Base-by-base conservation (phyloP, 148 eudicot genomes). In the Vaccinium corymbosum region DNA sequence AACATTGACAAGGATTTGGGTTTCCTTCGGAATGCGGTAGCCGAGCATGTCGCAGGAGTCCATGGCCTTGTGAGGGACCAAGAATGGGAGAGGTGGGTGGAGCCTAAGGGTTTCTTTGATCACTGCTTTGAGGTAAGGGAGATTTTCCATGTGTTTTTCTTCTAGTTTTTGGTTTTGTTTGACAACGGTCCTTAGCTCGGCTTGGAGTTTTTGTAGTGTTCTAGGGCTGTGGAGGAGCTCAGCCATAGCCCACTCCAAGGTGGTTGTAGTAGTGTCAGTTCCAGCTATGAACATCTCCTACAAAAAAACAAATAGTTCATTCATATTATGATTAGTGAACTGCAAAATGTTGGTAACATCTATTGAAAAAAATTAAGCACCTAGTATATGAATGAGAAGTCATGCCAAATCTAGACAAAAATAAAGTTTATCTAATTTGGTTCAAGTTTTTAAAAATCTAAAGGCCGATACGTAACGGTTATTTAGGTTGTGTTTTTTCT, bases 11-110 rank as follows among this genome's bases (percentile, higher is more conserved):
- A 94, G 86, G 20, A 94, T 73, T 86, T 92, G 95, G 19, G 97
- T 88, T 64, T 85, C 89, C 76, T 87, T 92, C 0, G 93, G 94
- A 17, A 93, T 89, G 75, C 80, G 76, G 72, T 88, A 90, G 20
- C 93, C 94, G 29, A 86, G 78, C 66, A 91, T 70, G 17, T 83
- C 85, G 79, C 91, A 91, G 0, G 89, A 83, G 12, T 80, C 78
- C 84, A 88, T 88, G 25, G 94, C 92, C 88, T 76, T 91, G 81
- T 88, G 93, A 22, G 95, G 95, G 10, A 93, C 86, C 75, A 91
- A 79, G 82, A 90, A 88, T 0, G 93, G 94, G 6, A 91, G 93
- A 13, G 97, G 92, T 11, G 94, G 94, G 84, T 92, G 94, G 32
- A 94, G 74, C 53, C 94, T 81, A 19, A 42, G 46, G 46, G 46